Evolutionary conservation across 2,329 filamentous ascomycete species (phyloP).

Genomic region (Pyricularia sp.): DNA sequence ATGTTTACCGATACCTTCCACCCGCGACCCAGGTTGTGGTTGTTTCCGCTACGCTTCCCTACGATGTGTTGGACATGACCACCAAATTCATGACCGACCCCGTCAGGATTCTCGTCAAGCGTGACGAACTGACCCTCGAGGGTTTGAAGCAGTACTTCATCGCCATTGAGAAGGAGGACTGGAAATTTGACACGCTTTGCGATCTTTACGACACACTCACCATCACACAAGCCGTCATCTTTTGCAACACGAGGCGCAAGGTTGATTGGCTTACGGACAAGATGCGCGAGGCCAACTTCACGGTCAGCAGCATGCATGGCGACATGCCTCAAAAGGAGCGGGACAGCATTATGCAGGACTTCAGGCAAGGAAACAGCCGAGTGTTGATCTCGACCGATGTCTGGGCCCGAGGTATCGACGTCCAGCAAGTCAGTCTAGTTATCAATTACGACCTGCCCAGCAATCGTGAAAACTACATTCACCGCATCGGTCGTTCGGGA

Average conservation of each 20-base stretch:
- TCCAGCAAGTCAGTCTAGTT: conserved; percentile 94
- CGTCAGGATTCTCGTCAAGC: conserved; percentile 93
- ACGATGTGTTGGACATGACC: conserved; percentile 98
- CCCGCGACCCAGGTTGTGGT: conserved; percentile 98
- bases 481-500: conserved; percentile 91
- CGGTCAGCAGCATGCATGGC: conserved; percentile 96
- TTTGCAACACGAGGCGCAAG: conserved; percentile 98
- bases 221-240: conserved; percentile 98
- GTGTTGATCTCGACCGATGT: conserved; percentile 97
- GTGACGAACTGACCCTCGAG: conserved; percentile 95
- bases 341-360: conserved; percentile 99
- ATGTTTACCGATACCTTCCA: conserved; percentile 93
- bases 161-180: conserved; percentile 97
- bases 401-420: conserved; percentile 96
- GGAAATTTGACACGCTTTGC: conserved; percentile 98
- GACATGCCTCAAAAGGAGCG: conserved; percentile 98
- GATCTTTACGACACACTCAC: conserved; percentile 98
- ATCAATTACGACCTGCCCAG: conserved; percentile 98
- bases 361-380: conserved; percentile 90
- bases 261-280: conserved; percentile 99
- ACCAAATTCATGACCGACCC: conserved; percentile 99
- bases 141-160: conserved; percentile 99
- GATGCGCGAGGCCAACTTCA: conserved; percentile 98
- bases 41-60: conserved; percentile 89
- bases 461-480: conserved; percentile 99